Evolutionary conservation across 2,329 filamentous ascomycete species (phyloP).

Genomic region (Exophiala aquamarina): DNA sequence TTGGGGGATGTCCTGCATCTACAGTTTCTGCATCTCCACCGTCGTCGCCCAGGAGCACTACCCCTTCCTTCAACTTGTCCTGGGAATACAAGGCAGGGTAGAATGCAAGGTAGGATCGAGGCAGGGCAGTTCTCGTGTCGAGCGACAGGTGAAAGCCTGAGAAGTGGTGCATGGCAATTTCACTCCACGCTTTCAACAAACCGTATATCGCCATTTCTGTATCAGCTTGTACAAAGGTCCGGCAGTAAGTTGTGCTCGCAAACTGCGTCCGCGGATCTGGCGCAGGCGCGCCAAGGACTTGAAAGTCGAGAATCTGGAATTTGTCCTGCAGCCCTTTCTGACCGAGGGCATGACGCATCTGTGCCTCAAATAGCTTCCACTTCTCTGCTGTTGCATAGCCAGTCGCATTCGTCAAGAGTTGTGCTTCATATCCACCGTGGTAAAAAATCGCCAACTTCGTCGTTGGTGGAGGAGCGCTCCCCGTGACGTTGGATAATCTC

Average conservation of each 20-base stretch:
- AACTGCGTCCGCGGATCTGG: slow-evolving; percentile 42
- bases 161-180: slow-evolving; percentile 44
- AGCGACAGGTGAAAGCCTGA: slow-evolving; percentile 45
- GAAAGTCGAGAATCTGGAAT: slow-evolving; percentile 55
- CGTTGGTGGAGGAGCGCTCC: slow-evolving; percentile 48
- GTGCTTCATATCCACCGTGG: slow-evolving; percentile 48
- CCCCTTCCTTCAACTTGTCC: slow-evolving; percentile 30
- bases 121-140: slow-evolving; percentile 42
- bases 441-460: slow-evolving; percentile 56
- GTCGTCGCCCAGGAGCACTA: slow-evolving; percentile 28
- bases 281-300: slow-evolving; percentile 43
- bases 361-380: slow-evolving; percentile 50
- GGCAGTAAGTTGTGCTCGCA: slow-evolving; percentile 46
- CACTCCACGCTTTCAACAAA: slow-evolving; percentile 20
- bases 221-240: slow-evolving; percentile 45
- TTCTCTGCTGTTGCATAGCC: slow-evolving; percentile 52
- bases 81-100: slow-evolving; percentile 41
- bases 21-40: slow-evolving; percentile 26
- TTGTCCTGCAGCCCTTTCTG: slow-evolving; percentile 37
- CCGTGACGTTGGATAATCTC: slow-evolving; percentile 41
- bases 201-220: slow-evolving; percentile 16
- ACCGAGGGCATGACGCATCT: slow-evolving; percentile 44
- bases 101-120: slow-evolving; percentile 42
- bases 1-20: slow-evolving; percentile 22
- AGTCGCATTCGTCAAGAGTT: slow-evolving; percentile 47